phyloP scores from a whole-genome alignment of 2,329 filamentous ascomycete genomes.

The Sporothrix humicola region DNA sequence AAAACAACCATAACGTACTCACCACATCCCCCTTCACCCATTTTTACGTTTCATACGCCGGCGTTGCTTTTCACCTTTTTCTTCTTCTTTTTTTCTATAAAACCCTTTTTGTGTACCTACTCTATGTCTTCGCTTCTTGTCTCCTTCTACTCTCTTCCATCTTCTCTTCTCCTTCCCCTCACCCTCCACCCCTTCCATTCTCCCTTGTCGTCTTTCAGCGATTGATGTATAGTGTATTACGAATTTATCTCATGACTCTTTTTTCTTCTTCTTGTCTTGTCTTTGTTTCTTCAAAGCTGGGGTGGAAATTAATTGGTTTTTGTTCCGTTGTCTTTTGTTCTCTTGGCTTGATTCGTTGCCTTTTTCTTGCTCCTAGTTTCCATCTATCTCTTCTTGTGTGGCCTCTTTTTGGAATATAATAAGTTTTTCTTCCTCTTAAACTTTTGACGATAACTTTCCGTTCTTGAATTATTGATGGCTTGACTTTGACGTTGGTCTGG shows the following conservation, averaged over 20 bases:
- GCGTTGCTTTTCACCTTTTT: constrained; percentile 7
- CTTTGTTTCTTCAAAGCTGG: constrained; percentile 15
- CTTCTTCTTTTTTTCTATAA: constrained; percentile 1
- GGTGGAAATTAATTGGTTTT: constrained; percentile 5
- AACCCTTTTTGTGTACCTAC: constrained; percentile 2
- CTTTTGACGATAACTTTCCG: background rate
- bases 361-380: background rate
- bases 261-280: background rate
- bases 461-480: no score
- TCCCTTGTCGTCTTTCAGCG: constrained; percentile 14
- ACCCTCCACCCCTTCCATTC: background rate
- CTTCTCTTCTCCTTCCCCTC: constrained; percentile 1
- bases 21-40: background rate
- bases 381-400: background rate
- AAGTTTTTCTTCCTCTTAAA: background rate
- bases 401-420: constrained; percentile 23
- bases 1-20: background rate
- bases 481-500: background rate
- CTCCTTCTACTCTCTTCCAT: background rate
- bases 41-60: constrained; percentile 16
- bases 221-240: constrained; percentile 34
- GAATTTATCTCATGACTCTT: constrained; percentile 32
- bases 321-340: background rate
- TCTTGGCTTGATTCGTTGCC: background rate
- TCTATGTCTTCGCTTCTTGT: background rate